These are phyloP conservation scores for Wallacemonas sp. DNA, from an alignment of 208 protist species.

Conservation along the genomic window DNA sequence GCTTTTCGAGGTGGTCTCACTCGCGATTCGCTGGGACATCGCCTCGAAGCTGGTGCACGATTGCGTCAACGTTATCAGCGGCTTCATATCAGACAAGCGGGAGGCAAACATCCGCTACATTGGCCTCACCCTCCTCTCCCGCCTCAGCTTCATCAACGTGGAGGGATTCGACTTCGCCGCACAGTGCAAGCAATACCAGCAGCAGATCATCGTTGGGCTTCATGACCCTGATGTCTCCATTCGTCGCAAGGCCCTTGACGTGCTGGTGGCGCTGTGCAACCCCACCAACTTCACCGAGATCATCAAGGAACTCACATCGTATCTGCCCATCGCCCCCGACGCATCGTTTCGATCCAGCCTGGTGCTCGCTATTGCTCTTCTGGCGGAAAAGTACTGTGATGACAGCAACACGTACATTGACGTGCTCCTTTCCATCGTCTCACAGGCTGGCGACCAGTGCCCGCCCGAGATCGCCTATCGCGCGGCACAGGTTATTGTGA, in stretches of 20 bases:
- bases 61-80: constrained; percentile 79
- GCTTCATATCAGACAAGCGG: constrained; percentile 90
- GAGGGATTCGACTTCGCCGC: constrained; percentile 63
- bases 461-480: constrained; percentile 92
- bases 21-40: constrained; percentile 91
- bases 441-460: constrained; percentile 95
- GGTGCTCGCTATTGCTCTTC: constrained; percentile 94
- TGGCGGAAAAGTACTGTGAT: constrained; percentile 96
- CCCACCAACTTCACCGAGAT: constrained; percentile 88
- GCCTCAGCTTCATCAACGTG: constrained; percentile 55
- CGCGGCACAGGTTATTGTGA: constrained; percentile 96
- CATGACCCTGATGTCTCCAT: constrained; percentile 98
- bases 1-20: constrained; percentile 96
- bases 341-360: constrained; percentile 94
- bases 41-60: constrained; percentile 81
- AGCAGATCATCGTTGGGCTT: constrained; percentile 90
- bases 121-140: constrained; percentile 81
- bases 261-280: constrained; percentile 98
- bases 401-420: constrained; percentile 95
- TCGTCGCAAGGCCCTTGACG: constrained; percentile 96
- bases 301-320: constrained; percentile 93
- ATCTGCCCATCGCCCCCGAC: constrained; percentile 86
- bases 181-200: constrained; percentile 91
- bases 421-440: constrained; percentile 95
- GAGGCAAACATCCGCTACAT: constrained; percentile 93